These are phyloP conservation scores for Sugiyamaella smithiae DNA, from an alignment of 805 yeast genomes.

Conservation along the genomic window DNA sequence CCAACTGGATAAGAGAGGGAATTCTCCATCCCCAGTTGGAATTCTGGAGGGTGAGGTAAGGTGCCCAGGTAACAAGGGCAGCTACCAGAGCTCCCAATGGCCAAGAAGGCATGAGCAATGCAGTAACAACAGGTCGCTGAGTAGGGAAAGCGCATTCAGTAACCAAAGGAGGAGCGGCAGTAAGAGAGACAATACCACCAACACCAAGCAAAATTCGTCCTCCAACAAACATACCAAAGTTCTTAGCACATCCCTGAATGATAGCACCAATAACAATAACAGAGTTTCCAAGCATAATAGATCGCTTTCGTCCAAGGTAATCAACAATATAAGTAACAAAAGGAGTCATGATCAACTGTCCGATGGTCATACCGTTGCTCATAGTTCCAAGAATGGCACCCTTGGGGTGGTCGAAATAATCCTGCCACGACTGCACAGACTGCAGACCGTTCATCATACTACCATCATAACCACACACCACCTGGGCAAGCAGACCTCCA, in stretches of 20 bases:
- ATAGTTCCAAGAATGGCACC: conserved; percentile 16
- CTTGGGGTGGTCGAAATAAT: conserved; percentile 15
- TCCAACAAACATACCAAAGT: conserved; percentile 62
- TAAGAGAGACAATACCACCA: conserved; percentile 71
- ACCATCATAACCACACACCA: conserved; percentile 19
- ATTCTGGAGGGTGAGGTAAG: conserved; percentile 8
- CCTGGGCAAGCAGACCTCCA: conserved; percentile 12
- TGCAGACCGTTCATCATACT: conserved; percentile 19
- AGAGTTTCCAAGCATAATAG: conserved; percentile 50
- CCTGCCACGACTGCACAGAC: conserved; percentile 22
- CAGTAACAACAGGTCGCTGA: conserved; percentile 57
- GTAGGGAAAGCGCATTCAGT: conserved; percentile 9
- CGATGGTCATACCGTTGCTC: conserved; percentile 62
- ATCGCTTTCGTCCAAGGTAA: conserved; percentile 48
- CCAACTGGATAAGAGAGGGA: conserved; percentile 66
- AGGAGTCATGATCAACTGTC: conserved; percentile 57
- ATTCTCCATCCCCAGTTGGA: conserved; percentile 59
- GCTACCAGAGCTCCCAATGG: conserved; percentile 72
- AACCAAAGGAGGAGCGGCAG: conserved; percentile 8
- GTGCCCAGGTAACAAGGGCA: conserved; percentile 65
- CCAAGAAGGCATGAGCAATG: conserved; percentile 63
- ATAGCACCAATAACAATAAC: conserved; percentile 59
- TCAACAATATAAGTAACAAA: conserved; percentile 63
- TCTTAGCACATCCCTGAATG: conserved; percentile 40
- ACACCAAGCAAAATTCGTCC: conserved; percentile 72